These are phyloP conservation scores for Neurospora pannonica DNA, from an alignment of 495 filamentous ascomycete genomes.

Conservation along the genomic window DNA sequence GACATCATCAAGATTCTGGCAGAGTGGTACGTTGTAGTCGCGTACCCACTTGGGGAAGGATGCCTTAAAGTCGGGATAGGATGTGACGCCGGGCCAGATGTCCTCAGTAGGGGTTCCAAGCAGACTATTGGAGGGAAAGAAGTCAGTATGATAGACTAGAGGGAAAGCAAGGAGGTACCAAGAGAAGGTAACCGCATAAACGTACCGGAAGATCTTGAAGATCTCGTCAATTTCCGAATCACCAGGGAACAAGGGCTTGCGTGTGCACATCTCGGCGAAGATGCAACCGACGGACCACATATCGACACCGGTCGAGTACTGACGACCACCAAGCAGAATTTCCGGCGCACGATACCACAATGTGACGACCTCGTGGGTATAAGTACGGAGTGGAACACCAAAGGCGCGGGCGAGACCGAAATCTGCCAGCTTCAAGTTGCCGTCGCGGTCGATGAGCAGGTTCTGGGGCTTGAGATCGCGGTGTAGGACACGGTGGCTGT, in stretches of 20 bases:
- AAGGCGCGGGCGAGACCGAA: conserved; percentile 96
- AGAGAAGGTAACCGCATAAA: conserved; percentile 4
- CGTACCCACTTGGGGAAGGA: conserved; percentile 95
- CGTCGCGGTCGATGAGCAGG: conserved; percentile 85
- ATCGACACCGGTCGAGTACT: conserved; percentile 97
- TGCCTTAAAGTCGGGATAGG: conserved; percentile 94
- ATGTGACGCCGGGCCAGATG: conserved; percentile 91
- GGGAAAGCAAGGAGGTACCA: neutral
- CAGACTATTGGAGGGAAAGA: conserved; percentile 41
- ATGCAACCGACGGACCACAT: conserved; percentile 99
- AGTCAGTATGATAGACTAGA: neutral
- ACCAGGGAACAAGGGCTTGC: conserved; percentile 93
- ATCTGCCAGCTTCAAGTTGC: conserved; percentile 94
- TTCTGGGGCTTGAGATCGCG: conserved; percentile 98
- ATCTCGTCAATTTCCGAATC: conserved; percentile 99
- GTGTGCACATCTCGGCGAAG: conserved; percentile 99
- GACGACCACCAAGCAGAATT: conserved; percentile 90
- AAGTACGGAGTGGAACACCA: conserved; percentile 90
- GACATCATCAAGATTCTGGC: conserved; percentile 52
- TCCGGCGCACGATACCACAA: conserved; percentile 98
- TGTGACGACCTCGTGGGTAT: conserved; percentile 98
- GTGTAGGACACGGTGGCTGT: conserved; percentile 89
- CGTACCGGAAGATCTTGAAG: conserved; percentile 96
- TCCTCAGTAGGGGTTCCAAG: conserved; percentile 86
- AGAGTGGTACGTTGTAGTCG: conserved; percentile 45